Percentiles rank a stretch among this genome's conserved stretches.
phyloP scores from a whole-genome alignment of 163 green algal species.

The Scenedesmus sp. region DNA sequence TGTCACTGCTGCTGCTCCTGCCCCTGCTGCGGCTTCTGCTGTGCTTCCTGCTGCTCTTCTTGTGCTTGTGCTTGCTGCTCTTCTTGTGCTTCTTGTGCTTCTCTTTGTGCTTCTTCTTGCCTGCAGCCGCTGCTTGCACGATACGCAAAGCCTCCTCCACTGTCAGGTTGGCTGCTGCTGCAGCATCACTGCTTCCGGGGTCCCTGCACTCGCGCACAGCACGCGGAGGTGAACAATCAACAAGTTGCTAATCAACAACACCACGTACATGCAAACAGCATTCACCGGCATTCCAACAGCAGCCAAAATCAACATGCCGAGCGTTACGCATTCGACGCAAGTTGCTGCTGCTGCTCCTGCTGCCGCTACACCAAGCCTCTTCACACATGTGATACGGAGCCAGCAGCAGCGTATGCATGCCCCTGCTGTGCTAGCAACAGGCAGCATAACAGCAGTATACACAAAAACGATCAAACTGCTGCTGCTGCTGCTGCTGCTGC shows the following conservation, averaged over 20 bases:
- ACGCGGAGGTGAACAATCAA: not conserved
- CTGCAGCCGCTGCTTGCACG: slow-evolving; percentile 56
- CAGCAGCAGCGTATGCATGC: no score
- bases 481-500: no score
- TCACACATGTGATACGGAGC: no score
- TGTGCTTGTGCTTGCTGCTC: slow-evolving; percentile 62
- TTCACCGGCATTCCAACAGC: no score
- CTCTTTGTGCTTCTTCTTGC: slow-evolving; percentile 59
- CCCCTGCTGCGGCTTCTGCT: slow-evolving; percentile 54
- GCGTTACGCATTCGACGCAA: no score
- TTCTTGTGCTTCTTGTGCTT: slow-evolving; percentile 69
- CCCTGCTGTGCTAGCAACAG: no score
- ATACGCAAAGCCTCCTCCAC: slow-evolving; percentile 68
- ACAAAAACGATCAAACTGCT: not conserved
- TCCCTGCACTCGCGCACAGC: not conserved
- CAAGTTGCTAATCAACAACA: no score
- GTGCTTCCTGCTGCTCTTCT: slow-evolving; percentile 66
- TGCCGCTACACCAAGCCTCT: no score
- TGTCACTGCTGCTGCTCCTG: not conserved
- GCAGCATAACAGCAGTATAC: not conserved
- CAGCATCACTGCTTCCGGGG: not conserved
- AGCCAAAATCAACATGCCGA: no score
- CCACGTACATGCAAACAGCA: no score
- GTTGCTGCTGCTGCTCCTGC: no score
- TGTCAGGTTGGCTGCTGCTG: slow-evolving; percentile 4